These are phyloP conservation scores for Gloeopeniophorella convolvens DNA, from an alignment of 768 basidiomycete genomes.

Conservation along the genomic window DNA sequence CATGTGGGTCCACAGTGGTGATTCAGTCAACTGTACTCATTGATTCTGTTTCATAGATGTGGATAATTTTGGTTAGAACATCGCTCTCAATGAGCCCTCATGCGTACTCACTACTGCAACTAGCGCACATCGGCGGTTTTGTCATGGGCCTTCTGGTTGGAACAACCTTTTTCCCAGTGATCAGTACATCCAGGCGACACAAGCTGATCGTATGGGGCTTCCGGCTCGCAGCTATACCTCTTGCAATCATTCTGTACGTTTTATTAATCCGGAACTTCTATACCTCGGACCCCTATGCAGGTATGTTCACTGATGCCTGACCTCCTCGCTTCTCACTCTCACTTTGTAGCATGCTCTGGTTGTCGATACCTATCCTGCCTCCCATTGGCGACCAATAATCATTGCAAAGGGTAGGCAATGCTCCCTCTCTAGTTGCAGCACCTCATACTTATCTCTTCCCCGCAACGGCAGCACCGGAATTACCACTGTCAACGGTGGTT, in stretches of 20 bases:
- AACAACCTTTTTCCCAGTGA: slow-evolving; percentile 82
- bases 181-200: slow-evolving; percentile 74
- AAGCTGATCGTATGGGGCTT: slow-evolving; percentile 63
- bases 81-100: background rate
- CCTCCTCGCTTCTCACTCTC: too few relatives aligned
- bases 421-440: background rate
- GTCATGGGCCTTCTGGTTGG: slow-evolving; percentile 79
- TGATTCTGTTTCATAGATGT: slow-evolving; percentile 44
- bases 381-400: slow-evolving; percentile 64
- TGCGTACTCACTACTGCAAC: too few relatives aligned
- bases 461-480: slow-evolving; percentile 9
- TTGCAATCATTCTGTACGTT: slow-evolving; percentile 76
- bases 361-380: slow-evolving; percentile 90
- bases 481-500: background rate
- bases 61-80: slow-evolving; percentile 75
- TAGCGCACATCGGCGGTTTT: slow-evolving; percentile 85
- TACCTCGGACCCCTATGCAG: slow-evolving; percentile 77
- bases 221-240: slow-evolving; percentile 65
- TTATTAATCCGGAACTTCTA: slow-evolving; percentile 87
- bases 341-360: slow-evolving; percentile 64
- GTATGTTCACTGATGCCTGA: slow-evolving; percentile 36
- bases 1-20: slow-evolving; percentile 56
- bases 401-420: slow-evolving; percentile 47
- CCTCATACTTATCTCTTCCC: background rate
- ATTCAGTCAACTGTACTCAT: background rate